Base-by-base conservation (phyloP, 768 basidiomycete species). In the Lyophyllum atratum region DNA sequence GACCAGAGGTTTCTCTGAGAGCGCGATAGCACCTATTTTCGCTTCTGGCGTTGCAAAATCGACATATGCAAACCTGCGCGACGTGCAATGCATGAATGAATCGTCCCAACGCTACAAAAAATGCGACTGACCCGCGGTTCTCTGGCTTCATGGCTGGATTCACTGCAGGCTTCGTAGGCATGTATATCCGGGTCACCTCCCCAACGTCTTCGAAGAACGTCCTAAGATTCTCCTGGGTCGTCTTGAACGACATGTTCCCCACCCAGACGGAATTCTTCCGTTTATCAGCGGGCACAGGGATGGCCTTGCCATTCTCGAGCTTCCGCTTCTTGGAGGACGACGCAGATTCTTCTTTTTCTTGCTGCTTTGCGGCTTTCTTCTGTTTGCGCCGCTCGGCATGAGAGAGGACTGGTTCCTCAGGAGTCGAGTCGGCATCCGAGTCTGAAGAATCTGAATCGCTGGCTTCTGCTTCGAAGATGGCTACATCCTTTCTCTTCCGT, bases 231-330 rank as follows among this genome's bases (percentile, higher is more conserved):
- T 89, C 85, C 55, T 80, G 76, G 0, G 89, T 91, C 50, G 96
- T 98, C 73, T 89, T 90, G 80, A 90, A 98, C 6, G 90, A 82
- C 70, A 98, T 68, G 73, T 98, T 98, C 40, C 96, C 96, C 28
- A 98, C 90, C 96, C 96, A 98, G 46, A 98, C 80, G 4, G 93
- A 95, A 69, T 95, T 86, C 71, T 92, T 85, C 24, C 89, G 84
- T 70, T 86, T 87, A 14, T 69, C 68, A 46, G 70, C 63, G 24
- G 68, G 50, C 33, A 67, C 64, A 43, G 70, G 61, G n/a, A 64
- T 62, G 1, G 70, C 69, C 22, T 68, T 70, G 2, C 75, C 75
- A 54, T 77, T 72, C 52, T 73, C 68, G 28, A 80, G 71, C 62
- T 83, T 82, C 59, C 74, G 76, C 63, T 79, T 85, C 70, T 84